These are phyloP conservation scores for Penicillium sp. DNA, from an alignment of 2,329 filamentous ascomycete species.

Conservation along the genomic window DNA sequence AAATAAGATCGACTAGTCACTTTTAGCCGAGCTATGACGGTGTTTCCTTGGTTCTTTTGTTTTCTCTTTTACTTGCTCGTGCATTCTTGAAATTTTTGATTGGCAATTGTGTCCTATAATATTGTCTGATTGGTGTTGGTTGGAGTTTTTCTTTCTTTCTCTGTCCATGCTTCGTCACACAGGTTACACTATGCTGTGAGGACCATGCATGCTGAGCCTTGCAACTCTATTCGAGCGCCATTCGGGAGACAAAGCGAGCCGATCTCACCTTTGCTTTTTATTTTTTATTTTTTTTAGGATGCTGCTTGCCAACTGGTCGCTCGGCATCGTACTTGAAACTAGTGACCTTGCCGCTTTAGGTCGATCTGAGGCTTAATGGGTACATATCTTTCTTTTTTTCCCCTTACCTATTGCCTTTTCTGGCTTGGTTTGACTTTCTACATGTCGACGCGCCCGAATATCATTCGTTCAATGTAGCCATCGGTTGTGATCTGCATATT, in stretches of 20 bases:
- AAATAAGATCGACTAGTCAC: constrained; percentile 2
- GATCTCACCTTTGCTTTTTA: constrained; percentile 9
- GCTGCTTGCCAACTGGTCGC: constrained; percentile 4
- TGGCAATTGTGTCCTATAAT: neutral
- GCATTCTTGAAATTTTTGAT: neutral
- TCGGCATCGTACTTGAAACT: constrained; percentile 8
- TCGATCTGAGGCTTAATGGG: constrained; percentile 3
- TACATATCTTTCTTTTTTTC: neutral
- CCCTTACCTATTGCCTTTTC: neutral
- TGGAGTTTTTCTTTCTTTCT: neutral
- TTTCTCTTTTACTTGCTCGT: neutral
- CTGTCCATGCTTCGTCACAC: neutral
- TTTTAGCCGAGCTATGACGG: neutral
- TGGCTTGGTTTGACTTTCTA: constrained; percentile 2
- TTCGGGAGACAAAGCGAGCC: constrained; percentile 10
- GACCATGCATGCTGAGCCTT: neutral
- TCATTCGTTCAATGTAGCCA: neutral
- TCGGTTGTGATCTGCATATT: constrained; percentile 7
- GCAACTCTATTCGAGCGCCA: constrained; percentile 7
- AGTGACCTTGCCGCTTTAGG: constrained; percentile 4
- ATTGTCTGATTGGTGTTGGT: neutral
- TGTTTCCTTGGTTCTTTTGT: neutral
- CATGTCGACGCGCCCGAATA: neutral
- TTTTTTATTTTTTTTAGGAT: neutral
- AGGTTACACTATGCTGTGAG: neutral